Percentiles rank a stretch among this genome's conserved stretches.
phyloP scores from a whole-genome alignment of 2,329 filamentous ascomycete genomes.

The Ophidiomyces ophidiicola region DNA sequence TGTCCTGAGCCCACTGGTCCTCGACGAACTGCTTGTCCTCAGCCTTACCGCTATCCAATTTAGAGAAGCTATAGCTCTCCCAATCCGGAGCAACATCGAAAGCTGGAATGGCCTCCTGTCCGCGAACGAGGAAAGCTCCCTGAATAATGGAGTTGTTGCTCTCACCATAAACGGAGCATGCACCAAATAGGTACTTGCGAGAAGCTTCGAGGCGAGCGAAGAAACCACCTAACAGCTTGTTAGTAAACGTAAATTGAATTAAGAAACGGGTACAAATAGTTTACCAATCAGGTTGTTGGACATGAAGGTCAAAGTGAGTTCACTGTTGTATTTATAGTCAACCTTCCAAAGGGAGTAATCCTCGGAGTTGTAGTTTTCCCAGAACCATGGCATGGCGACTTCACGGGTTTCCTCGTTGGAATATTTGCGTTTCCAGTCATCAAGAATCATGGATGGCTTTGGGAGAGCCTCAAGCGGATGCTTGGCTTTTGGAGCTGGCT shows the following conservation, averaged over 20 bases:
- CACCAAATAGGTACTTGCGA: slow-evolving; percentile 96
- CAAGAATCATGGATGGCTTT: slow-evolving; percentile 67
- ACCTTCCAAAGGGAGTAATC: slow-evolving; percentile 94
- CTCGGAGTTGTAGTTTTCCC: slow-evolving; percentile 84
- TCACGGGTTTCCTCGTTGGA: slow-evolving; percentile 83
- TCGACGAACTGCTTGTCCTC: slow-evolving; percentile 80
- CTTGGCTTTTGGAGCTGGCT: slow-evolving; percentile 74
- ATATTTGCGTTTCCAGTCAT: slow-evolving; percentile 98
- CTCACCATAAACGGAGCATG: slow-evolving; percentile 74
- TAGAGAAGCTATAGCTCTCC: slow-evolving; percentile 92
- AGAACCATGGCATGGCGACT: slow-evolving; percentile 90
- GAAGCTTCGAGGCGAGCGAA: slow-evolving; percentile 92
- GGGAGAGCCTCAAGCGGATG: slow-evolving; percentile 82
- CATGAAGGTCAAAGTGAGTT: slow-evolving; percentile 98
- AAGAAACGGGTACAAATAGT: background rate
- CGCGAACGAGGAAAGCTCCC: slow-evolving; percentile 90
- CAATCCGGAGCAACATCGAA: slow-evolving; percentile 96
- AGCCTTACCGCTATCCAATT: slow-evolving; percentile 78
- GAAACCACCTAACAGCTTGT: slow-evolving; percentile 55
- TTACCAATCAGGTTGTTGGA: slow-evolving; percentile 86
- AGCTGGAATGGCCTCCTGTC: slow-evolving; percentile 70
- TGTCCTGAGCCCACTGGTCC: slow-evolving; percentile 85
- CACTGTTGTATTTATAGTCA: slow-evolving; percentile 98
- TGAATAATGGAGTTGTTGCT: slow-evolving; percentile 82
- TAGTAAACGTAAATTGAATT: slow-evolving; percentile 4